Evolutionary conservation across 1,139 yeast genomes (phyloP).

Genomic region (Pneumocystis canis): DNA sequence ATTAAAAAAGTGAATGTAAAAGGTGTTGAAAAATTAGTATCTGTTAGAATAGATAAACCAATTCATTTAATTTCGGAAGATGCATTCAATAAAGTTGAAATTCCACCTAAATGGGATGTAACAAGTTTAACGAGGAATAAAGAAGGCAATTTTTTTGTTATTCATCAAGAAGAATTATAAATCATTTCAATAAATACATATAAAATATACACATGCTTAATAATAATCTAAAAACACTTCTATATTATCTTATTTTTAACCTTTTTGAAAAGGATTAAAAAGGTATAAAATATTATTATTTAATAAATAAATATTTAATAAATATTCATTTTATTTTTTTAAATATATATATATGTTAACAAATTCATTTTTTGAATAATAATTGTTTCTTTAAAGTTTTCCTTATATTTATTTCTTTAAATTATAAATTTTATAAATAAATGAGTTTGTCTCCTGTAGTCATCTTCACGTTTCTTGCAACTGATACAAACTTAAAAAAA

Average conservation of each 20-base stretch:
- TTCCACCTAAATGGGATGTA: not conserved
- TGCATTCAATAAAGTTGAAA: not conserved
- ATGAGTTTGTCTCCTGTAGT: too few species aligned
- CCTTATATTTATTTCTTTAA: too few species aligned
- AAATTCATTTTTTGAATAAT: too few species aligned
- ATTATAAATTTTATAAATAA: too few species aligned
- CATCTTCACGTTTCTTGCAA: too few species aligned
- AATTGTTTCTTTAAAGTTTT: too few species aligned
- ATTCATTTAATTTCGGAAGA: not conserved
- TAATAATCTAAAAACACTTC: not conserved
- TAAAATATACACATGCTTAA: not conserved
- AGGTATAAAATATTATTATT: too few species aligned
- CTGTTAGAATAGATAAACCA: not conserved
- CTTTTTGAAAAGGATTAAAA: too few species aligned
- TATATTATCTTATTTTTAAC: not conserved
- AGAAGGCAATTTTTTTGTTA: not conserved
- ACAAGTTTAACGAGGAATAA: not conserved
- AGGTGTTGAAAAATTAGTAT: slow-evolving; percentile 21
- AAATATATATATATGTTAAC: too few species aligned
- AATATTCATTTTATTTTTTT: too few species aligned
- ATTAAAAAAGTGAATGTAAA: slow-evolving; percentile 24
- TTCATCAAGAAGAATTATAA: not conserved
- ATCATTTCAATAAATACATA: not conserved
- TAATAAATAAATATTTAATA: too few species aligned
- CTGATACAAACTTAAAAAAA: not conserved